Percentiles rank a stretch among this genome's conserved stretches.
phyloP scores from a whole-genome alignment of 805 yeast species.

The Dipodascopsis tothii region DNA sequence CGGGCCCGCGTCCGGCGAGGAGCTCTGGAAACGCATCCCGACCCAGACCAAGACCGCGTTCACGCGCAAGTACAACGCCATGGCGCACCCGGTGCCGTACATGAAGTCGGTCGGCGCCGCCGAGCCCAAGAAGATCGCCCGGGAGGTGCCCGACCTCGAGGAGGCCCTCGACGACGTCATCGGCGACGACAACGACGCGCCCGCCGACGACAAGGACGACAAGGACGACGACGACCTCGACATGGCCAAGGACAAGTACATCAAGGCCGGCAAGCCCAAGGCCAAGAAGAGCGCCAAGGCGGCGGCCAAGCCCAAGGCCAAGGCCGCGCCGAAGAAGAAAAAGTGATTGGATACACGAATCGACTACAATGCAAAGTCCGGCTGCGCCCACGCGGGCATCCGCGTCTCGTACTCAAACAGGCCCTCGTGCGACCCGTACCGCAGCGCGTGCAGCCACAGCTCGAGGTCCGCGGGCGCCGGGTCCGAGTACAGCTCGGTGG shows the following conservation, averaged over 20 bases:
- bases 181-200: constrained; percentile 42
- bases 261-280: constrained; percentile 24
- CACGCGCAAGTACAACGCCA: constrained; percentile 73
- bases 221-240: constrained; percentile 38
- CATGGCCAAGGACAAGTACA: constrained; percentile 52
- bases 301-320: constrained; percentile 28
- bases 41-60: constrained; percentile 77
- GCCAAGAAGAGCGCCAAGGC: constrained; percentile 30
- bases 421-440: constrained; percentile 27
- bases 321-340: constrained; percentile 20
- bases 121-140: constrained; percentile 31
- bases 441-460: constrained; percentile 84
- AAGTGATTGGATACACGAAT: constrained; percentile 15
- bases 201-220: constrained; percentile 30
- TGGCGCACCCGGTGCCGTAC: constrained; percentile 77
- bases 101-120: constrained; percentile 43
- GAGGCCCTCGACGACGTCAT: constrained; percentile 45
- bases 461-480: constrained; percentile 85
- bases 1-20: constrained; percentile 44
- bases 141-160: constrained; percentile 52
- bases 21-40: constrained; percentile 54
- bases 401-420: constrained; percentile 70
- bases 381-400: constrained; percentile 72
- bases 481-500: constrained; percentile 65
- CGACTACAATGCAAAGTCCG: constrained; percentile 13